These are phyloP conservation scores for Penicillium malachiteum DNA, from an alignment of 495 filamentous ascomycete genomes.

Conservation along the genomic window DNA sequence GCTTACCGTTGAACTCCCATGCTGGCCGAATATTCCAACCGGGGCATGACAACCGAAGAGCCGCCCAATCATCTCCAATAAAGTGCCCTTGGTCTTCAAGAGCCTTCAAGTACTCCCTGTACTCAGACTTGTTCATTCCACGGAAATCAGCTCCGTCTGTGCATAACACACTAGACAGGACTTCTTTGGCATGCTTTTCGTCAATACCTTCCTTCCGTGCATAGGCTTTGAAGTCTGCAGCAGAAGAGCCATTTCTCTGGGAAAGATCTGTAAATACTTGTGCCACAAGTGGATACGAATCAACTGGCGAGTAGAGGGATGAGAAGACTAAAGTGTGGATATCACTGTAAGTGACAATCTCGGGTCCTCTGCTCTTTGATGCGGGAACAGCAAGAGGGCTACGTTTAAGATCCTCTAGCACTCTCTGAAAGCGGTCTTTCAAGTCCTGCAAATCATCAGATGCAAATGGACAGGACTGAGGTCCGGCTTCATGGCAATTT, in stretches of 20 bases:
- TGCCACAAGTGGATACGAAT: background rate
- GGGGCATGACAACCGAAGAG: background rate
- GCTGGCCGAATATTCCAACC: background rate
- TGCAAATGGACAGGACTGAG: background rate
- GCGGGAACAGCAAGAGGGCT: background rate
- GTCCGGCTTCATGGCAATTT: background rate
- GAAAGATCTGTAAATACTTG: background rate
- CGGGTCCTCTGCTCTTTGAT: background rate
- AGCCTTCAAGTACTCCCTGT: background rate
- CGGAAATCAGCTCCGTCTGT: background rate
- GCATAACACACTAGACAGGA: background rate
- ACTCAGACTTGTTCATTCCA: background rate
- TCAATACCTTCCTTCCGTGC: no score
- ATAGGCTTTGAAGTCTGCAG: background rate
- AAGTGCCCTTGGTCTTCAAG: background rate
- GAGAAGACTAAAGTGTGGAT: background rate
- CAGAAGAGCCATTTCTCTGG: background rate
- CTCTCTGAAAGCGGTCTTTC: background rate
- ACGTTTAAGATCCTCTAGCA: background rate
- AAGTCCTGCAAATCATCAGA: background rate
- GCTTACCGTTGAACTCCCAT: background rate
- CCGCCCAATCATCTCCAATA: background rate
- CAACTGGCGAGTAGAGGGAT: background rate
- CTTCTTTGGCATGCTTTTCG: background rate
- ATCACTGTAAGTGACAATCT: slow-evolving; percentile 1